Base-by-base conservation (phyloP, 176 grass and related monocot species). In the Puya raimondii region DNA sequence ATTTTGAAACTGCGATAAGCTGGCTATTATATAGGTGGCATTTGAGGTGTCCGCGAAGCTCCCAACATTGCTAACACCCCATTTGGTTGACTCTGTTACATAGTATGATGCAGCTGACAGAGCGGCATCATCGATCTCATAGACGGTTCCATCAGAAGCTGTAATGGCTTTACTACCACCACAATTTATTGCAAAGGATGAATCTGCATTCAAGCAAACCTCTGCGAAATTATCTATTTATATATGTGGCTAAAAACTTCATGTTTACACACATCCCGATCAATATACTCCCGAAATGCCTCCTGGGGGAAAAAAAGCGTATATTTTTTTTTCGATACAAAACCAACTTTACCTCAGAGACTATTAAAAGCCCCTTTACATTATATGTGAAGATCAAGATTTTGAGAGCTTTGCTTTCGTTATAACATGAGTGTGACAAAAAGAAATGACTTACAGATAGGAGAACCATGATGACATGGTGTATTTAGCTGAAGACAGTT, bases 11-110 rank as follows among this genome's bases (percentile, higher is more conserved):
- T 90, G 86, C 15, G 12, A 68, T 47, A 65, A 69, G 50, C 64
- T 81, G 64, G 59, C 49, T 67, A 80, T 86, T 71, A 72, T 88
- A 80, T 97, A 97, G 70, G 27, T 74, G 54, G 42, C 26, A 48
- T 51, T 79, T 3, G 18, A 0, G 68, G 84, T 17, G 0, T 85
- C 88, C 68, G 73, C 48, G 66, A 96, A 96, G 0, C 1, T 78
- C 50, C 92, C 88, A 2, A 77, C 81, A 11, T 77, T 92, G 65
- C 92, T 96, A 27, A 92, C 86, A 67, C 79, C 92, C 92, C 92
- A 96, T 50, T 72, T 81, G 15, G 0, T 76, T 74, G 33, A 12
- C 68, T 69, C 81, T 12, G 70, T 81, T 49, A 92, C 82, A 79
- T 65, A 59, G 73, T 86, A 86, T n/a, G 90, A 88, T 65, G 93